Evolutionary conservation across 2,329 filamentous ascomycete genomes (phyloP).

Genomic region (Hypoxylon sp.): DNA sequence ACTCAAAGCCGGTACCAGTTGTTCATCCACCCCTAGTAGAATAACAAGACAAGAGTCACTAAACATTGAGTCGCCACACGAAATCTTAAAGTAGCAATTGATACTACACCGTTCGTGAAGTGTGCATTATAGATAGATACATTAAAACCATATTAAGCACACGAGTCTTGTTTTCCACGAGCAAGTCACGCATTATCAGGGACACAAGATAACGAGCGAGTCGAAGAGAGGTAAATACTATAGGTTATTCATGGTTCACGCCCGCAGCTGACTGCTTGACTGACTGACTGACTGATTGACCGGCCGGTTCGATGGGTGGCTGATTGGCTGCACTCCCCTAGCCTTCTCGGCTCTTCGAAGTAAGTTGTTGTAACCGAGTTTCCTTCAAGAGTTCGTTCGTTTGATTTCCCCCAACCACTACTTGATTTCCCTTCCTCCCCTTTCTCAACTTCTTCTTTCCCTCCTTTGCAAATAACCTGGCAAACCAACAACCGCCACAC

Average conservation of each 20-base stretch:
- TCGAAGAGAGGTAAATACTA: constrained; percentile 32
- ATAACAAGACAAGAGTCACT: background rate
- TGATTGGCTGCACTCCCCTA: too few relatives aligned
- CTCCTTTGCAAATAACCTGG: constrained; percentile 13
- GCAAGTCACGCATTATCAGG: constrained; percentile 12
- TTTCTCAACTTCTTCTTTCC: constrained; percentile 3
- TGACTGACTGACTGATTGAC: constrained; percentile 11
- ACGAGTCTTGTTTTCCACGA: background rate
- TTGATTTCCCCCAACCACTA: constrained; percentile 20
- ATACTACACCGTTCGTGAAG: background rate
- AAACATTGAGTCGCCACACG: background rate
- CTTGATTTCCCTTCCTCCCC: background rate
- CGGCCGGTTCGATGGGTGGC: background rate
- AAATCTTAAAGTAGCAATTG: background rate
- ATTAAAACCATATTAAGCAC: constrained; percentile 2
- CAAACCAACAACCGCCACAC: background rate
- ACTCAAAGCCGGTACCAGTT: too few relatives aligned
- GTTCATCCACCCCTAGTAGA: background rate
- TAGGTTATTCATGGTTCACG: constrained; percentile 42
- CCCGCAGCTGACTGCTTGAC: constrained; percentile 18
- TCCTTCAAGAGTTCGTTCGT: constrained; percentile 14
- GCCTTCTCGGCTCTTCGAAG: background rate
- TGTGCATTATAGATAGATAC: constrained; percentile 2
- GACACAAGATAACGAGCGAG: constrained; percentile 2
- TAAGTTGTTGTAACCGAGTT: constrained; percentile 10